Conservation (phyloP, 805 yeast genomes). For the Wickerhamomyces hampshirensis region DNA sequence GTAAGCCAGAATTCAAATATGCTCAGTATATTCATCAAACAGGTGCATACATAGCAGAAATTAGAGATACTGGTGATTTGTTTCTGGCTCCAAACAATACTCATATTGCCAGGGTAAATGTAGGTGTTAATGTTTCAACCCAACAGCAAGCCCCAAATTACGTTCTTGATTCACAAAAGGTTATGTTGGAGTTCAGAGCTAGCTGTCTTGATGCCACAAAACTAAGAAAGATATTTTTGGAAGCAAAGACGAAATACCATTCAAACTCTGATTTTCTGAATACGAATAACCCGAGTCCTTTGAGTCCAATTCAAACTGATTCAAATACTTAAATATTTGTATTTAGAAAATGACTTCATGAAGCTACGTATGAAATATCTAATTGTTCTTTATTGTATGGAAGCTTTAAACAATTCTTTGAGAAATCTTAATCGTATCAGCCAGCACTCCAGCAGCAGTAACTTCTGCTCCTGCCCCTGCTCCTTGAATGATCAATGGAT, state of each 20-base stretch:
- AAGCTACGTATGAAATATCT: no score
- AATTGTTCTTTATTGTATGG: constrained; percentile 55
- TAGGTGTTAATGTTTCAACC: constrained; percentile 31
- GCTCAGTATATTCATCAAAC: constrained; percentile 88
- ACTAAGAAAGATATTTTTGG: constrained; percentile 49
- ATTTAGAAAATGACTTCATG: no score
- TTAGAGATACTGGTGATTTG: constrained; percentile 71
- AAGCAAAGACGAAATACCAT: constrained; percentile 40
- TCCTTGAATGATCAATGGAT: constrained; percentile 95
- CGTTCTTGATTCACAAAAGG: constrained; percentile 61
- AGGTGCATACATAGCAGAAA: constrained; percentile 87
- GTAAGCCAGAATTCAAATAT: constrained; percentile 71
- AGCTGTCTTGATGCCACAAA: constrained; percentile 50
- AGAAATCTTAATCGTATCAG: constrained; percentile 88
- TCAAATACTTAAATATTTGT: background rate
- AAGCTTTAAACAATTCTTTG: constrained; percentile 53
- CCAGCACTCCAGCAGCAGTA: constrained; percentile 86
- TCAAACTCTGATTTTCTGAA: background rate
- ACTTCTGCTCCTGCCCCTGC: constrained; percentile 89
- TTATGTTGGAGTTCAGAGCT: constrained; percentile 64
- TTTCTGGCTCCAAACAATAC: constrained; percentile 85
- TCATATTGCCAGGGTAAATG: constrained; percentile 69
- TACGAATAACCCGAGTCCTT: background rate
- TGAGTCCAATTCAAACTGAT: background rate
- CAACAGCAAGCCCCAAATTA: constrained; percentile 26